phyloP scores from a whole-genome alignment of 116 monocot genomes.

The Iris pallida region DNA sequence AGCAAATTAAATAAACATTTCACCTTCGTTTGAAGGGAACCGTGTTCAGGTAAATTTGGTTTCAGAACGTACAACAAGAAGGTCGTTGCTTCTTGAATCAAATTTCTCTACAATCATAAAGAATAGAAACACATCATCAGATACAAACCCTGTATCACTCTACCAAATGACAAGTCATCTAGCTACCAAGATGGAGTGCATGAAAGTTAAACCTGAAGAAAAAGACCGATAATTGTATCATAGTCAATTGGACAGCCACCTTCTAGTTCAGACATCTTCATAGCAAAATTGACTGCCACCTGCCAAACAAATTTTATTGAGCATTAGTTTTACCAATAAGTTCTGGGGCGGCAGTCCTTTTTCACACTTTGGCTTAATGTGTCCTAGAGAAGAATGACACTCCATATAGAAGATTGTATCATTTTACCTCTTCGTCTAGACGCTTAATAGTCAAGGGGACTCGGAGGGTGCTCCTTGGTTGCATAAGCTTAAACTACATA shows the following conservation, averaged over 20 bases:
- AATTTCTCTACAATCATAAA: conserved; percentile 49
- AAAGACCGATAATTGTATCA: conserved; percentile 81
- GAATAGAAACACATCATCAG: not conserved
- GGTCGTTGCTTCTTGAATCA: conserved; percentile 82
- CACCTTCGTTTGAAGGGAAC: conserved; percentile 83
- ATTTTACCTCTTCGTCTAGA: no score
- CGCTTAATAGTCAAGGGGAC: no score
- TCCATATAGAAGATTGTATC: no score
- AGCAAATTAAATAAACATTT: not conserved
- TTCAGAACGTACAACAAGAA: conserved; percentile 85
- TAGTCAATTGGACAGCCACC: conserved; percentile 86
- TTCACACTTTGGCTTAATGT: no score
- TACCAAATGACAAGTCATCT: not conserved
- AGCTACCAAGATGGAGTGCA: not conserved
- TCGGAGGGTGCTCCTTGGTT: no score
- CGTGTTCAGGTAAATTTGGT: conserved; percentile 80
- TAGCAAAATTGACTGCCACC: conserved; percentile 89
- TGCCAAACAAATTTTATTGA: conserved; percentile 17
- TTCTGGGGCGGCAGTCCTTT: no score
- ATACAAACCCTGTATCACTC: not conserved
- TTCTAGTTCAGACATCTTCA: conserved; percentile 96
- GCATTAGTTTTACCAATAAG: not conserved
- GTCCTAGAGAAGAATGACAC: no score
- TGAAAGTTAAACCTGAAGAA: conserved; percentile 56
- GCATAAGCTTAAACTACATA: no score